Conservation (phyloP, 176 grass and related monocot species). For the Pontederia crassipes region DNA sequence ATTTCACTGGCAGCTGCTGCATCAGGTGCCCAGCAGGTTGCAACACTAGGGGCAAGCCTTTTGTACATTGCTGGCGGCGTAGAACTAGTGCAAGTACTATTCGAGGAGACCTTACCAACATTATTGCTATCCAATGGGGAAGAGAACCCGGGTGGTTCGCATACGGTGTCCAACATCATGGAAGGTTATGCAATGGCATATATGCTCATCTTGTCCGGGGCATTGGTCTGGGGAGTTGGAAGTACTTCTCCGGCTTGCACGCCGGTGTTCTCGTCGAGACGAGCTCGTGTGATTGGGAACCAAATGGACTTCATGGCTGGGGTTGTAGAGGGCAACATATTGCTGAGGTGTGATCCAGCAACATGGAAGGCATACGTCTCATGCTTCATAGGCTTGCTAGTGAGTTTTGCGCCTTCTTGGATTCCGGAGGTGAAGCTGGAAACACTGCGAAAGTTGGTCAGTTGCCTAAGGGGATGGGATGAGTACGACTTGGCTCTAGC, state of each 20-base stretch:
- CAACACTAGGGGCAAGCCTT: slow-evolving; percentile 64
- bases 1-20: slow-evolving; percentile 54
- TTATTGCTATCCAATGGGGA: slow-evolving; percentile 54
- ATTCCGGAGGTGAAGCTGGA: slow-evolving; percentile 57
- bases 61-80: slow-evolving; percentile 73
- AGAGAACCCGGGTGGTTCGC: slow-evolving; percentile 32
- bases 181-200: slow-evolving; percentile 88
- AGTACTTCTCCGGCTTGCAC: slow-evolving; percentile 28
- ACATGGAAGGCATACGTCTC: slow-evolving; percentile 85
- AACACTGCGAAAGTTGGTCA: slow-evolving; percentile 55
- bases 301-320: slow-evolving; percentile 93
- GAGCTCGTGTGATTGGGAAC: slow-evolving; percentile 49
- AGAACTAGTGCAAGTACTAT: slow-evolving; percentile 68
- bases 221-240: slow-evolving; percentile 60
- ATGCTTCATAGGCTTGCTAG: slow-evolving; percentile 56
- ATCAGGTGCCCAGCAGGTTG: slow-evolving; percentile 61
- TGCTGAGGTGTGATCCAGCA: slow-evolving; percentile 65
- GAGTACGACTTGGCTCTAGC: slow-evolving; percentile 62
- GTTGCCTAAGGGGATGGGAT: slow-evolving; percentile 63
- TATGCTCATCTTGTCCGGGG: slow-evolving; percentile 68
- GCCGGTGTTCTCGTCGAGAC: slow-evolving; percentile 49
- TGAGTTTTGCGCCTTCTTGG: slow-evolving; percentile 81
- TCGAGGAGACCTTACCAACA: slow-evolving; percentile 81
- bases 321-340: slow-evolving; percentile 66
- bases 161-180: slow-evolving; percentile 48